Evolutionary conservation across 345 rosid species (phyloP).

Genomic region (Brassica cretica): DNA sequence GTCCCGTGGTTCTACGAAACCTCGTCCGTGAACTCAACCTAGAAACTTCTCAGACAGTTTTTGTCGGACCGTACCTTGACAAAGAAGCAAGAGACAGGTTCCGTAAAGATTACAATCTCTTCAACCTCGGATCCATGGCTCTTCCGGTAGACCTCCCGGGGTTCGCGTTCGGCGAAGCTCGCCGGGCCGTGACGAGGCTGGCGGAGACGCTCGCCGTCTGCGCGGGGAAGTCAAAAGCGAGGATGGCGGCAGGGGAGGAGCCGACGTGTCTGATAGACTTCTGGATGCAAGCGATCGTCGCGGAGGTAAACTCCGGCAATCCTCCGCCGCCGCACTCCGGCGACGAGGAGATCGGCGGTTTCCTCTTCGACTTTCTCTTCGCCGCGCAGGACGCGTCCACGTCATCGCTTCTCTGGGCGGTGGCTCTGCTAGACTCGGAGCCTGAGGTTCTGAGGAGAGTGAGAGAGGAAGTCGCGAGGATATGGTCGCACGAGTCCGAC

Average conservation of each 20-base stretch:
- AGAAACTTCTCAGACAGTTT: slow-evolving; percentile 85
- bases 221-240: slow-evolving; percentile 49
- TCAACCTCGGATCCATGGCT: slow-evolving; percentile 70
- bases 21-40: slow-evolving; percentile 75
- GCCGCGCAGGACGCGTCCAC: slow-evolving; percentile 95
- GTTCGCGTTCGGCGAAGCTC: slow-evolving; percentile 70
- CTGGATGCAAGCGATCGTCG: slow-evolving; percentile 69
- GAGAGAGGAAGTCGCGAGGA: slow-evolving; percentile 58
- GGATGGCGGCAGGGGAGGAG: slow-evolving; percentile 54
- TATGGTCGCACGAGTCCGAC: slow-evolving; percentile 79
- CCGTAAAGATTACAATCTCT: slow-evolving; percentile 61
- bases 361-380: slow-evolving; percentile 78
- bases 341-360: slow-evolving; percentile 62
- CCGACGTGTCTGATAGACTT: slow-evolving; percentile 73
- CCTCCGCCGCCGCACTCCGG: slow-evolving; percentile 48
- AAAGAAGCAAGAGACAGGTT: slow-evolving; percentile 45
- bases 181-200: slow-evolving; percentile 60
- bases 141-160: slow-evolving; percentile 75
- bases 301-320: slow-evolving; percentile 42
- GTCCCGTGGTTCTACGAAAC: slow-evolving; percentile 48
- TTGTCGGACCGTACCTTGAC: slow-evolving; percentile 68
- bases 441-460: slow-evolving; percentile 65
- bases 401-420: slow-evolving; percentile 83
- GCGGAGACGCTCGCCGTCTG: slow-evolving; percentile 50
- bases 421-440: slow-evolving; percentile 68